phyloP scores from a whole-genome alignment of 352 stramenopile species.

The Albugo candida region DNA sequence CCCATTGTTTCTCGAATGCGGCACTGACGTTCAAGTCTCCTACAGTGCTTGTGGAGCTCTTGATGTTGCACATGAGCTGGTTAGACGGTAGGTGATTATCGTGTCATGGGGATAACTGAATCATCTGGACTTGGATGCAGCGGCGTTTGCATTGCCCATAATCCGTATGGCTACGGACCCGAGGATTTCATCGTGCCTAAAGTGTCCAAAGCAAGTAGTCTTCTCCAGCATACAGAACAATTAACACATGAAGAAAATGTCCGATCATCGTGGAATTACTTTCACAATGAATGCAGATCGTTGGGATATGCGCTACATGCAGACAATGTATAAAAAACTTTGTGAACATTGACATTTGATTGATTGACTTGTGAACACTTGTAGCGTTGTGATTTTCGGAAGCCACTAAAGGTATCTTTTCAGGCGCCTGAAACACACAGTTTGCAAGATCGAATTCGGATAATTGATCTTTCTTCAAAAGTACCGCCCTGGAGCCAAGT shows the following conservation, averaged over 20 bases:
- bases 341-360: not conserved
- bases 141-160: conserved; percentile 48
- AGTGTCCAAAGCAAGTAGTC: conserved; percentile 51
- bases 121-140: conserved; percentile 8
- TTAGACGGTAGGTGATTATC: conserved; percentile 20
- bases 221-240: conserved; percentile 75
- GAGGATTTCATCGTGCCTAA: conserved; percentile 75
- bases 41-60: conserved; percentile 42
- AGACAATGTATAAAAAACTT: conserved; percentile 14
- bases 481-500: conserved; percentile 67
- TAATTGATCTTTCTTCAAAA: conserved; percentile 74
- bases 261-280: conserved; percentile 50
- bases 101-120: not conserved
- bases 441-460: conserved; percentile 49
- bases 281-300: conserved; percentile 43
- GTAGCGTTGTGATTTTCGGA: conserved; percentile 62
- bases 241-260: conserved; percentile 70
- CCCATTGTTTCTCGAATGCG: not conserved
- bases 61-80: conserved; percentile 52
- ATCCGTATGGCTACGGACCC: conserved; percentile 68
- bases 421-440: conserved; percentile 49
- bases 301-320: conserved; percentile 50
- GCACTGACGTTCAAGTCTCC: not conserved
- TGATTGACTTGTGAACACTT: not conserved
- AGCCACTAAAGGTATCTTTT: conserved; percentile 61